phyloP scores from a whole-genome alignment of 2,329 filamentous ascomycete genomes.

The Aspergillus sp. region DNA sequence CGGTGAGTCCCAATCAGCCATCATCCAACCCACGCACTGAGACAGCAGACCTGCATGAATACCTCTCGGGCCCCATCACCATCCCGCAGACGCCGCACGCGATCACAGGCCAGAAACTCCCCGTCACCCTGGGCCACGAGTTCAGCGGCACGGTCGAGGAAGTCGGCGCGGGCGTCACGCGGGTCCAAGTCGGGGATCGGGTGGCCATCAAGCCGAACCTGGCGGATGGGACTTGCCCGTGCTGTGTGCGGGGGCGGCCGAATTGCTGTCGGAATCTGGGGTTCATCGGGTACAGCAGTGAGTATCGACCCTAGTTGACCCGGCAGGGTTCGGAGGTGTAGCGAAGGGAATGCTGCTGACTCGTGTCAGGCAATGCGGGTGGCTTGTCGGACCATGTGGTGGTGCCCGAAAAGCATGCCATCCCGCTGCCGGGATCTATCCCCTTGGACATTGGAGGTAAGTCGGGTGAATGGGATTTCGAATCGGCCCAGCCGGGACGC shows the following conservation, averaged over 20 bases:
- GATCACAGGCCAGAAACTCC: constrained; percentile 57
- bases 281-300: constrained; percentile 52
- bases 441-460: constrained; percentile 23
- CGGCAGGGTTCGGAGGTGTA: constrained; percentile 51
- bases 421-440: constrained; percentile 22
- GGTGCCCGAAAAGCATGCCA: constrained; percentile 19
- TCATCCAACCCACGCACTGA: not conserved
- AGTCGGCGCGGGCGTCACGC: constrained; percentile 51
- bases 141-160: constrained; percentile 61
- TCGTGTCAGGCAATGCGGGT: constrained; percentile 22
- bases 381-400: constrained; percentile 29
- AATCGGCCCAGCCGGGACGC: not conserved
- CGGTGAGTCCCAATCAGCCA: constrained; percentile 13
- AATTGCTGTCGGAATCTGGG: constrained; percentile 60
- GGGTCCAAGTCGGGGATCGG: constrained; percentile 54
- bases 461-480: not conserved
- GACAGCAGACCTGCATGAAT: constrained; percentile 52
- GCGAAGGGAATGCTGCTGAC: constrained; percentile 52
- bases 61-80: constrained; percentile 49
- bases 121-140: constrained; percentile 64
- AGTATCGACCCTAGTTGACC: constrained; percentile 1
- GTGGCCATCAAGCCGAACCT: constrained; percentile 63
- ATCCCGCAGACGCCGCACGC: constrained; percentile 54
- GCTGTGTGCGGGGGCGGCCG: constrained; percentile 53
- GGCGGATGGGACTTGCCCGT: constrained; percentile 55